Base-by-base conservation (phyloP, 495 filamentous ascomycete species). In the Aspergillus homomorphus region DNA sequence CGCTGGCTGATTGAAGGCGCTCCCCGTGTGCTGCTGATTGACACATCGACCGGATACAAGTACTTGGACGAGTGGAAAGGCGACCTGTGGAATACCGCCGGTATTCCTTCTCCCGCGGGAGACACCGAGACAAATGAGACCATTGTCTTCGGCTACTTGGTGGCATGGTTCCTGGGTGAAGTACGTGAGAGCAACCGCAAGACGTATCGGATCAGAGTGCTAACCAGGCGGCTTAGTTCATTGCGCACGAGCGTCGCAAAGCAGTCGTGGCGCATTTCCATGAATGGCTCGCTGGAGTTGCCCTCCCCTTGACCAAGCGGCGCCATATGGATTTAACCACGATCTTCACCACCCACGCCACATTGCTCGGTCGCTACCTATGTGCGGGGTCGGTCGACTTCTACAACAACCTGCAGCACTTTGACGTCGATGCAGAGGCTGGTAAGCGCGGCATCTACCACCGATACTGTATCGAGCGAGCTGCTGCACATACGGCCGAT, bases 381-480 rank as follows among this genome's bases (percentile, higher is more conserved):
- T 98, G 94, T 66, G 94, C 94, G 42, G 94, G 94, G 30, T 96
- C 91, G 2, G 94, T 98, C 24, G 94, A 98, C 72, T 98, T 98
- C 73, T 98, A 98, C 80, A 98, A 98, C 78, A 96, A 98, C 69
- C 87, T 98, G 19, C 94, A 97, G 71, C 87, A 87, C 76, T 98
- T 98, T 67, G 93, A 98, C 69, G 91, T 96, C 20, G 94, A 98
- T 69, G 87, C 91, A 3, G 95, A 98, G 71, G 94, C 94, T 41
- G 94, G 94, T 33, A 97, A 96, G 79, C 90, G 94, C 60, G 94
- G 94, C 42, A 98, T 98, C 71, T 98, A 98, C 76, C 94, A 98
- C 76, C 82, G 94, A 24, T 98, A 98, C 78, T 98, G 94, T 77
- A 95, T 98, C 67, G 94, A 98, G 74, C 87, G 94, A 51, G 93